Percentiles rank a stretch among this genome's conserved stretches.
Evolutionary conservation across 2,329 filamentous ascomycete species (phyloP).

Genomic region (Penicillium sp.): DNA sequence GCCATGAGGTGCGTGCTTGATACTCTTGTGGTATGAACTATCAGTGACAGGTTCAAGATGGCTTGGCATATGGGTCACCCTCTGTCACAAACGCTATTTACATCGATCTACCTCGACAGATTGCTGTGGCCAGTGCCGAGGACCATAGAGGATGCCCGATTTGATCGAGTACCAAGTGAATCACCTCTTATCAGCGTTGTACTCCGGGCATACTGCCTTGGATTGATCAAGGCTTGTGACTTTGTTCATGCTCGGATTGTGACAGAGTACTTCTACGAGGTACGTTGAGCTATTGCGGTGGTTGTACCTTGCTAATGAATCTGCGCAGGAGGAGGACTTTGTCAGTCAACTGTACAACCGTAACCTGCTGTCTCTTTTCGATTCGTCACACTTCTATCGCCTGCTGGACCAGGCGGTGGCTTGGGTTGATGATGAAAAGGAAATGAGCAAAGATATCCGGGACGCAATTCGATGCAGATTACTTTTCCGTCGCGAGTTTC

Average conservation of each 20-base stretch:
- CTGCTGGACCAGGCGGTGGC: conserved; percentile 56
- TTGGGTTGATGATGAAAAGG: conserved; percentile 45
- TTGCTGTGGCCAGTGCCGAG: conserved; percentile 69
- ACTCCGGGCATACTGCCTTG: conserved; percentile 81
- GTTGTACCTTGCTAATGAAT: conserved; percentile 13
- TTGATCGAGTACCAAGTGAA: conserved; percentile 41
- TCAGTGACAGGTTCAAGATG: conserved; percentile 57
- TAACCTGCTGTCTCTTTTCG: conserved; percentile 66
- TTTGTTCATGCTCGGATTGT: conserved; percentile 74
- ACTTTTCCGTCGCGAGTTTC: conserved; percentile 57
- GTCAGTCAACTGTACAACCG: conserved; percentile 87
- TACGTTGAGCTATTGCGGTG: conserved; percentile 36
- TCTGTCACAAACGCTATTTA: conserved; percentile 90
- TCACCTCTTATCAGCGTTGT: conserved; percentile 59
- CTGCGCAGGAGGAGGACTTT: conserved; percentile 83
- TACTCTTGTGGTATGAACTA: neutral
- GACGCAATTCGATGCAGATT: conserved; percentile 65
- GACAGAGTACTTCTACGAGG: conserved; percentile 88
- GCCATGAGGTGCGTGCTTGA: conserved; percentile 66
- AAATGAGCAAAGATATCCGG: conserved; percentile 38
- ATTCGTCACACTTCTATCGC: conserved; percentile 55
- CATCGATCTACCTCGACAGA: conserved; percentile 83
- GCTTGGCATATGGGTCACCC: conserved; percentile 97
- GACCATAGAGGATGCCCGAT: conserved; percentile 64
- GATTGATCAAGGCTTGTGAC: conserved; percentile 76